Evolutionary conservation across 768 basidiomycete genomes (phyloP), one percentile per base, ranked within the genome.

Genomic region (Xerocomellus intermedius): DNA sequence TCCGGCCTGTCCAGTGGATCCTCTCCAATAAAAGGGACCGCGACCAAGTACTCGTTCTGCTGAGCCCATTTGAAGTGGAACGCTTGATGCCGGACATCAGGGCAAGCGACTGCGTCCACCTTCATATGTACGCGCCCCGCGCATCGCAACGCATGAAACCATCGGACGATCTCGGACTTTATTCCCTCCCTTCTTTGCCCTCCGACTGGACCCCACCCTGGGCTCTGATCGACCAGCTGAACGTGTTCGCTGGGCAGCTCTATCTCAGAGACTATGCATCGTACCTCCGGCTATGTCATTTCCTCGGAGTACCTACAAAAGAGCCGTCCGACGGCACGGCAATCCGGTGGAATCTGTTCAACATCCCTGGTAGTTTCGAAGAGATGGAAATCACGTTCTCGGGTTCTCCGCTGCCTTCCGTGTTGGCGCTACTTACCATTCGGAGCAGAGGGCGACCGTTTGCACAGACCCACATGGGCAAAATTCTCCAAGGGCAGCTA

Each of bases 61-160:
- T 50, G 16, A 50, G 48, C 26, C 38, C 48, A 9, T 39, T 39
- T 6, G 37, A 79, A 57, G 75, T 64, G 19, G 67, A 26, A 4
- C 26, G 5, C 26, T 6, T 26, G 26, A 26, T 26, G 26, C 26
- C 26, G 8, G 8, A 26, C 1, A 75, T 80, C 49, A 73, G 69
- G 12, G 28, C 28, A 22, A 70, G 69, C 61, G 60, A 64, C 8
- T n/a, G 55, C 7, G 73, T 75, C 10, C 64, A 71, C 48, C 66
- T 80, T 17, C 77, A 78, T 55, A 36, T 72, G 1, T 79, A 79
- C 52, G 58, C 74, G 3, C 75, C 77, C 9, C 64, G 73, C 3
- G 71, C 73, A 30, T 70, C 64, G 1, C 43, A 62, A 17, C 63
- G 61, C 3, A 73, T 73, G 69, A 61, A 62, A 30, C 56, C 74